phyloP scores from a whole-genome alignment of 495 filamentous ascomycete genomes.

The Aspergillus funiculosus region DNA sequence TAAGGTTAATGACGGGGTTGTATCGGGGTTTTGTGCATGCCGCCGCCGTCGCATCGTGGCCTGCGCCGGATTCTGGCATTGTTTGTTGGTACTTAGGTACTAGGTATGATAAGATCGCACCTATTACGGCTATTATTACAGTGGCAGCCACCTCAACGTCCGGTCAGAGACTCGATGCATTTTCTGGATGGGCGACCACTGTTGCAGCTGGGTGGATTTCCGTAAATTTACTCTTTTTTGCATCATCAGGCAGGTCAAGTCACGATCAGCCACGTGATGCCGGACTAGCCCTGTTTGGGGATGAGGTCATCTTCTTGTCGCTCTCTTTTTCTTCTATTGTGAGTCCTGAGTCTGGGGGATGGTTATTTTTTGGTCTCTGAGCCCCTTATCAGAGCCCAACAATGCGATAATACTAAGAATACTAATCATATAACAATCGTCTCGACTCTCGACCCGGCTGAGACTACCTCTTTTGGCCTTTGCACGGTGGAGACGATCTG shows the following conservation, averaged over 20 bases:
- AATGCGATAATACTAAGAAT: too few relatives aligned
- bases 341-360: too few relatives aligned
- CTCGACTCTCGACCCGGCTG: slow-evolving; percentile 2
- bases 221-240: too few relatives aligned
- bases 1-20: slow-evolving; percentile 37
- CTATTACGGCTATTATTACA: too few relatives aligned
- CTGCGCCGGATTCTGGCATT: background rate
- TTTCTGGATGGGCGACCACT: slow-evolving; percentile 4
- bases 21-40: slow-evolving; percentile 21
- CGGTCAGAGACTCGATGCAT: background rate
- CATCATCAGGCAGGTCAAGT: too few relatives aligned
- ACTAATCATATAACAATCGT: too few relatives aligned
- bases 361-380: too few relatives aligned
- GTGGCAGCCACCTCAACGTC: background rate
- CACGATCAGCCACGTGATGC: slow-evolving; percentile 21
- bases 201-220: too few relatives aligned
- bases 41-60: background rate
- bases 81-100: too few relatives aligned
- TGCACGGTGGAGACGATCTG: slow-evolving; percentile 5
- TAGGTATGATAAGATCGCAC: too few relatives aligned
- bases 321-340: too few relatives aligned
- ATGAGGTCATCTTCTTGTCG: slow-evolving; percentile 25
- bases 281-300: slow-evolving; percentile 16
- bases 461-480: slow-evolving; percentile 3
- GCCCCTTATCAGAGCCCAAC: too few relatives aligned